phyloP scores from a whole-genome alignment of 228 moss, liverwort and hornwort species.

The Sphagnum magellanicum region DNA sequence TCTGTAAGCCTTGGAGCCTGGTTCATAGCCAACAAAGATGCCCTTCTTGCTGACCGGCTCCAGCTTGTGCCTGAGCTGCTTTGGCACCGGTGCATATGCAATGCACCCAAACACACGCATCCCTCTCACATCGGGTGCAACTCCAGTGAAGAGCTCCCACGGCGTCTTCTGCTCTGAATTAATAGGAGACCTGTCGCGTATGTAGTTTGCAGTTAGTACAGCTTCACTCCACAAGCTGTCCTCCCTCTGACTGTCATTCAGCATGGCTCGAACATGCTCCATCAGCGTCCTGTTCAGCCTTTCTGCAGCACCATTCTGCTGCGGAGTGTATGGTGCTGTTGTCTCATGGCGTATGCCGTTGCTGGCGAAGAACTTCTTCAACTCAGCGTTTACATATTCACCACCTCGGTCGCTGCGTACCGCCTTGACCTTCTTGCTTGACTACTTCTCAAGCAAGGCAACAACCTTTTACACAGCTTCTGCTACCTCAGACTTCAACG shows the following conservation, averaged over 20 bases:
- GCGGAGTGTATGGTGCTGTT: not conserved
- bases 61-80: not conserved
- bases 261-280: not conserved
- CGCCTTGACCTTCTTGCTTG: not conserved
- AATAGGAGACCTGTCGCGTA: not conserved
- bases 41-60: not conserved
- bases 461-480: not conserved
- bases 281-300: not conserved
- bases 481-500: not conserved
- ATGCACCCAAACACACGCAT: not conserved
- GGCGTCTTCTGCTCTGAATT: not conserved
- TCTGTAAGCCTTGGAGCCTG: not conserved
- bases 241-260: not conserved
- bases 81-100: not conserved
- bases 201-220: not conserved
- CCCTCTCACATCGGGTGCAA: not conserved
- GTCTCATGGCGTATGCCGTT: not conserved
- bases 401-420: not conserved
- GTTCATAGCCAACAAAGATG: not conserved
- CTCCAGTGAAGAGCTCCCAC: not conserved
- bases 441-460: too few species aligned
- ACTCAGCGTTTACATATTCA: not conserved
- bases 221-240: not conserved
- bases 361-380: not conserved
- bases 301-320: not conserved